Conservation (phyloP, 176 grass and related monocot genomes). For the Phoenix dactylifera region DNA sequence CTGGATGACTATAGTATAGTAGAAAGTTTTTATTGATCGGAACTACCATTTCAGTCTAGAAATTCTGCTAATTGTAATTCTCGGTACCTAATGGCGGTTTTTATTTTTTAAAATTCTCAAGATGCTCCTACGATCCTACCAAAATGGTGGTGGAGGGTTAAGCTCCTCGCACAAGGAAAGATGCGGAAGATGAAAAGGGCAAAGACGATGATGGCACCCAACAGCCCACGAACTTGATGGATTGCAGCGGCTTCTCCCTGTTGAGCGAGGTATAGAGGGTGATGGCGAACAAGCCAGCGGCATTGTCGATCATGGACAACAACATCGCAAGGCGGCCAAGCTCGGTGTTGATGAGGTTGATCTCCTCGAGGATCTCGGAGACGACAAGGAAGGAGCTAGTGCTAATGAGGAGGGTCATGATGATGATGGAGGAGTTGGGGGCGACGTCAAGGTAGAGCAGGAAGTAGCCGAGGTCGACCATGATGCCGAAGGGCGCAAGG, state of each 20-base stretch:
- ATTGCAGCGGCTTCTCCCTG: neutral
- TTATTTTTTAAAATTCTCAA: no score
- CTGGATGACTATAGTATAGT: no score
- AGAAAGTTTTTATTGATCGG: no score
- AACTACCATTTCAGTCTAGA: no score
- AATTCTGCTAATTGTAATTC: no score
- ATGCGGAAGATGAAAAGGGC: conserved; percentile 5
- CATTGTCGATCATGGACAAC: conserved; percentile 13
- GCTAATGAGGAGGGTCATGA: neutral
- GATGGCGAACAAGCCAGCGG: neutral
- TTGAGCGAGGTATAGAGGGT: neutral
- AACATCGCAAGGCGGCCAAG: conserved; percentile 31
- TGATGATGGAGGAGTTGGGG: neutral
- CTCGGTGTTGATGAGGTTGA: conserved; percentile 27
- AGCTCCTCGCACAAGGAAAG: no score
- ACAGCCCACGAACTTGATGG: neutral
- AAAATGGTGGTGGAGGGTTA: no score
- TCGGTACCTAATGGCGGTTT: no score
- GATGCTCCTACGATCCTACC: no score
- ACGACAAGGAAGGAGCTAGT: conserved; percentile 11
- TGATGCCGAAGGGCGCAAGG: conserved; percentile 4
- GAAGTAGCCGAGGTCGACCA: neutral
- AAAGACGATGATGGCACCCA: neutral
- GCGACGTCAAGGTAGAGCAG: neutral
- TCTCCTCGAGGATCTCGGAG: conserved; percentile 24